Evolutionary conservation across 257 asterid genomes (phyloP).

Genomic region (Galeopsis tetrahit): DNA sequence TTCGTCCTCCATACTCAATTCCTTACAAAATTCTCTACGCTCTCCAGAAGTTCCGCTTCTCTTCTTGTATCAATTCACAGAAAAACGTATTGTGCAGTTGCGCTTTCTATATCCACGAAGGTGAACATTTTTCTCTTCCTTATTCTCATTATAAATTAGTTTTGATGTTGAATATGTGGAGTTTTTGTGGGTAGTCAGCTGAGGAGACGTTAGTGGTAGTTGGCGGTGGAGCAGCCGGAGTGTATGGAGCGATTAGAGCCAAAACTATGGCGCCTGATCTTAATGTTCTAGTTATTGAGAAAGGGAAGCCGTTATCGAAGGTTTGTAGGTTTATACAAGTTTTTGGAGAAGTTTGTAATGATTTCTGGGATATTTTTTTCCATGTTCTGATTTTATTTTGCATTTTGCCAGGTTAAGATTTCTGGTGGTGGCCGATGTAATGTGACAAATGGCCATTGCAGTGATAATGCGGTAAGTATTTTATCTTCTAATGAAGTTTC

Average conservation of each 20-base stretch:
- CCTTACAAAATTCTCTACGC: conserved; percentile 39
- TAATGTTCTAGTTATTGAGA: conserved; percentile 76
- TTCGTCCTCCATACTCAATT: conserved; percentile 36
- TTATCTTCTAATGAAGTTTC: conserved; percentile 1
- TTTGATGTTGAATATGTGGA: conserved; percentile 26
- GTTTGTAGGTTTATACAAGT: conserved; percentile 37
- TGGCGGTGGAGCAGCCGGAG: conserved; percentile 98
- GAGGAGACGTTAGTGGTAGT: conserved; percentile 79
- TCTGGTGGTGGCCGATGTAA: conserved; percentile 99
- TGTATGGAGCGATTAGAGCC: conserved; percentile 93
- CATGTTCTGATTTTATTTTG: neutral
- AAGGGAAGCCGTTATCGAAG: conserved; percentile 89
- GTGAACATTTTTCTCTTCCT: conserved; percentile 32
- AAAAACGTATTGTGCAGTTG: conserved; percentile 46
- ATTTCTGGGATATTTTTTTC: neutral
- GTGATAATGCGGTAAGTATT: conserved; percentile 64
- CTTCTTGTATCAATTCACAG: conserved; percentile 38
- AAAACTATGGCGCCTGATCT: conserved; percentile 85
- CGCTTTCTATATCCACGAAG: conserved; percentile 52
- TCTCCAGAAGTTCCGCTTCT: conserved; percentile 29
- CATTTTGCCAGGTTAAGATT: conserved; percentile 74
- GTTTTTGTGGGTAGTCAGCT: conserved; percentile 44
- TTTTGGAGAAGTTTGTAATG: conserved; percentile 13
- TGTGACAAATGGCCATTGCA: conserved; percentile 84
- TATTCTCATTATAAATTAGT: neutral